A percentile compares a stretch with the other conserved stretches of the same genome.
Evolutionary conservation across 768 basidiomycete genomes (phyloP).

Genomic region (Terana coerulea): DNA sequence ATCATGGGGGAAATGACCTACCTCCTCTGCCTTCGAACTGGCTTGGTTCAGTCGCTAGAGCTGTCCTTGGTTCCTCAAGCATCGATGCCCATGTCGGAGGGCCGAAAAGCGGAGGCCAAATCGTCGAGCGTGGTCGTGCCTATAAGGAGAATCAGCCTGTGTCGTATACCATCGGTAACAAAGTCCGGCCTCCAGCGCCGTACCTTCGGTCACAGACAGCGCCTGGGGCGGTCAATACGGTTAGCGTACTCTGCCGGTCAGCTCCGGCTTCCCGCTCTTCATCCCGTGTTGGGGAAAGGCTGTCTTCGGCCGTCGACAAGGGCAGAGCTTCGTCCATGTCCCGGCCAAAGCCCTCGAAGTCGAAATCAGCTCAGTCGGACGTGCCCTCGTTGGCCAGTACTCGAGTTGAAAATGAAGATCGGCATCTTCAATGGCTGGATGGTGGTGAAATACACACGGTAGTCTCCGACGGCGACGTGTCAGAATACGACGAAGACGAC

Average conservation of each 20-base stretch:
- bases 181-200: conserved; percentile 14
- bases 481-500: conserved; percentile 35
- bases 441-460: conserved; percentile 15
- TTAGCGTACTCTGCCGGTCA: conserved; percentile 63
- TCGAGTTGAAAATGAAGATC: conserved; percentile 54
- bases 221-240: conserved; percentile 41
- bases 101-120: conserved; percentile 20
- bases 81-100: conserved; percentile 44
- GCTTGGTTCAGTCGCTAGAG: conserved; percentile 67
- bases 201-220: conserved; percentile 31
- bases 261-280: conserved; percentile 62
- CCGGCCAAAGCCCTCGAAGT: conserved; percentile 22
- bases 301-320: conserved; percentile 7
- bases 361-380: conserved; percentile 29
- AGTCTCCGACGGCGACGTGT: conserved; percentile 23
- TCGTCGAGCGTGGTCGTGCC: conserved; percentile 17
- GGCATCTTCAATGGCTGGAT: conserved; percentile 32
- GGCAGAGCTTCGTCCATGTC: conserved; percentile 15
- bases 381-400: conserved; percentile 63
- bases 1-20: conserved; percentile 23
- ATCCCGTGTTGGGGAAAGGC: conserved; percentile 36
- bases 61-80: conserved; percentile 50
- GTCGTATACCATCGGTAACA: conserved; percentile 25
- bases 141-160: conserved; percentile 23
- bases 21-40: conserved; percentile 68